These are phyloP conservation scores for Reutealis trisperma DNA, from an alignment of 345 rosid species.

Conservation along the genomic window DNA sequence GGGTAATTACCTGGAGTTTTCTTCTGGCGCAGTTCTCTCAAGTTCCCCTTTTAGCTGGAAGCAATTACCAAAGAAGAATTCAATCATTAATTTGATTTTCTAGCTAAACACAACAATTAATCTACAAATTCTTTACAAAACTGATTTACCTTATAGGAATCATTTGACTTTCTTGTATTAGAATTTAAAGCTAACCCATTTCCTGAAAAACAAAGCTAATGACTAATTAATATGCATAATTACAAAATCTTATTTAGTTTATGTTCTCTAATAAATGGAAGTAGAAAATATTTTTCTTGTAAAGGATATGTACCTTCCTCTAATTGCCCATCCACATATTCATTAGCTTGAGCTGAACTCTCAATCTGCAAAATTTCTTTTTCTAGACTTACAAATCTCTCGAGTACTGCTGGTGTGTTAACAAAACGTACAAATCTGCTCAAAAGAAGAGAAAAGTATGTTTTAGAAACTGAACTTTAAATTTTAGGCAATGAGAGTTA, in stretches of 20 bases:
- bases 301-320: conserved; percentile 47
- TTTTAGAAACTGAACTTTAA: too few relatives aligned
- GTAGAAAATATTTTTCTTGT: background rate
- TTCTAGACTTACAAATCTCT: conserved; percentile 72
- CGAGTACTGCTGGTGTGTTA: conserved; percentile 86
- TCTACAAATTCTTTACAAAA: background rate
- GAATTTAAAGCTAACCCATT: conserved; percentile 23
- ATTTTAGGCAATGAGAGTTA: too few relatives aligned
- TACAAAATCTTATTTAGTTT: background rate
- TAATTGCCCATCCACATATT: conserved; percentile 29
- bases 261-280: background rate
- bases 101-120: background rate
- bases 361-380: conserved; percentile 77
- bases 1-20: conserved; percentile 63
- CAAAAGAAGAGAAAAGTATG: background rate
- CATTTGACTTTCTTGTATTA: conserved; percentile 41
- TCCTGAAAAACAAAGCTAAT: conserved; percentile 31
- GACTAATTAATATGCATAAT: background rate
- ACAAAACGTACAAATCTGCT: conserved; percentile 83
- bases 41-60: conserved; percentile 41
- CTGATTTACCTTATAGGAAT: conserved; percentile 51
- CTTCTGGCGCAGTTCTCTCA: conserved; percentile 43
- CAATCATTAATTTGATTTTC: background rate
- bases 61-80: conserved; percentile 18
- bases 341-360: conserved; percentile 60